These are phyloP conservation scores for Colletotrichum endophyticum DNA, from an alignment of 2,329 filamentous ascomycete species.

Conservation along the genomic window DNA sequence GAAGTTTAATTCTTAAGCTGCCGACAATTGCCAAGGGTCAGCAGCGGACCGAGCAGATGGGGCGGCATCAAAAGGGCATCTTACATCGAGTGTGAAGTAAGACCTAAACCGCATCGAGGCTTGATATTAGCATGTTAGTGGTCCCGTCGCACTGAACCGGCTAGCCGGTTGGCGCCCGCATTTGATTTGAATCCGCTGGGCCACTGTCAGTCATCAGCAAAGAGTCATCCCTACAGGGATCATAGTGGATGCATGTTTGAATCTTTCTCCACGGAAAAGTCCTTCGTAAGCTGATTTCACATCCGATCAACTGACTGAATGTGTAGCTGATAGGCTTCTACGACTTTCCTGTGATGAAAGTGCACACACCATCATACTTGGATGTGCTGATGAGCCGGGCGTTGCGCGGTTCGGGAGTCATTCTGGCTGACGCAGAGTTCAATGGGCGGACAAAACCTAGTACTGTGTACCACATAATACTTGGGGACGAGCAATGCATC, in stretches of 20 bases:
- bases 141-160: not conserved
- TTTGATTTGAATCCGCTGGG: not conserved
- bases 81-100: not conserved
- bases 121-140: not conserved
- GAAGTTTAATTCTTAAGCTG: not conserved
- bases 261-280: not conserved
- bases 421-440: not conserved
- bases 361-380: not conserved
- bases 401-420: not conserved
- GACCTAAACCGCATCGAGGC: not conserved
- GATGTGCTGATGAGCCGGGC: not conserved
- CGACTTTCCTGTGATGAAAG: not conserved
- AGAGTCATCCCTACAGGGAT: not conserved
- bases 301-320: not conserved
- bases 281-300: not conserved
- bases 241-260: not conserved
- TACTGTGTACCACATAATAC: too few species aligned
- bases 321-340: not conserved
- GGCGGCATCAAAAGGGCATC: not conserved
- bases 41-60: not conserved
- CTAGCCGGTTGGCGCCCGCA: not conserved
- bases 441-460: not conserved
- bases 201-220: not conserved
- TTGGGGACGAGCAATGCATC: not conserved
- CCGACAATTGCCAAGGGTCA: not conserved